These are phyloP conservation scores for Xylaria telfairii DNA, from an alignment of 495 filamentous ascomycete genomes.

Conservation along the genomic window DNA sequence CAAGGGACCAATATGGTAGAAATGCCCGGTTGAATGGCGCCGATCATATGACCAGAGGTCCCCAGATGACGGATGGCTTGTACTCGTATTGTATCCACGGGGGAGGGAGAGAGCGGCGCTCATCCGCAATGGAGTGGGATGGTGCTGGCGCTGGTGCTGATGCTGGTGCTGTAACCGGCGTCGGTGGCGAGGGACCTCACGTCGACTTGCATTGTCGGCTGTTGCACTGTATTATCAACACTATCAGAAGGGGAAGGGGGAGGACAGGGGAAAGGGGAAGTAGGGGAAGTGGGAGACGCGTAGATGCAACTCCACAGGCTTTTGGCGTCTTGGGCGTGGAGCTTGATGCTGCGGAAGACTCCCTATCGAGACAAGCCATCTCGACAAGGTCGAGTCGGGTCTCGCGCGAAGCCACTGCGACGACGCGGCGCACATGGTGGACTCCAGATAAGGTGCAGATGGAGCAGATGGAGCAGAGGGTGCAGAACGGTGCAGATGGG, in stretches of 20 bases:
- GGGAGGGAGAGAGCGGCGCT: neutral
- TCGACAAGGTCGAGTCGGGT: neutral
- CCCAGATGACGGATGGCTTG: conserved; percentile 17
- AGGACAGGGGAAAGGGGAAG: neutral
- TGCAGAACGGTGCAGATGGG: no score
- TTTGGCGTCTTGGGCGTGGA: conserved; percentile 19
- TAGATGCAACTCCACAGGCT: neutral
- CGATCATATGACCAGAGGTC: conserved; percentile 48
- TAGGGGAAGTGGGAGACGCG: neutral
- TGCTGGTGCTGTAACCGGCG: conserved; percentile 20
- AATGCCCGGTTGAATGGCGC: conserved; percentile 49
- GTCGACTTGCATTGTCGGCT: conserved; percentile 6
- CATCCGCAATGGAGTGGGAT: conserved; percentile 11
- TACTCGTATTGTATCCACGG: conserved; percentile 17
- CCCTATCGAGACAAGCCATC: conserved; percentile 14
- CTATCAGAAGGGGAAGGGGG: neutral
- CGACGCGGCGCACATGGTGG: conserved; percentile 17
- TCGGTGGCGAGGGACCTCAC: conserved; percentile 9
- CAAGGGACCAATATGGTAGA: conserved; percentile 49
- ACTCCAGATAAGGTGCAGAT: conserved; percentile 23
- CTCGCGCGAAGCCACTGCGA: conserved; percentile 9
- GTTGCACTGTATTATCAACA: conserved; percentile 21
- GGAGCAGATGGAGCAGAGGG: neutral
- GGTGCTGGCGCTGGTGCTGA: no score
- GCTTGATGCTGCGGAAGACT: neutral